Evolutionary conservation across 2,329 filamentous ascomycete genomes (phyloP).

Genomic region (Talaromyces sp.): DNA sequence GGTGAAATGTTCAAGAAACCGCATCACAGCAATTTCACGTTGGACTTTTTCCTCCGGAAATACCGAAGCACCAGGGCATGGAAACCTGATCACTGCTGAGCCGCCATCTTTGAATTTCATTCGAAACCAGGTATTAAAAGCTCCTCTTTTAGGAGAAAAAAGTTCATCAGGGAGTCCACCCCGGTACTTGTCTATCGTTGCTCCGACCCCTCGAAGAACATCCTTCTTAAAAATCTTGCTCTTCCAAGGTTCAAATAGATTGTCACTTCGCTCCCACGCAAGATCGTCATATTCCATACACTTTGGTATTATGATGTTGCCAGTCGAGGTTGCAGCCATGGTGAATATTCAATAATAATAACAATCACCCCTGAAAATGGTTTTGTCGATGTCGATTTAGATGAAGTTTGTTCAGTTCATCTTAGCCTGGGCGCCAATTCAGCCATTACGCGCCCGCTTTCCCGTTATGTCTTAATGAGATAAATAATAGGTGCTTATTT

Average conservation of each 20-base stretch:
- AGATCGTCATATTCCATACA: conserved; percentile 22
- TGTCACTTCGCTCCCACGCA: conserved; percentile 19
- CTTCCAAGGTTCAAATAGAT: conserved; percentile 20
- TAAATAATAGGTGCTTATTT: too few species aligned
- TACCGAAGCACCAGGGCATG: conserved; percentile 21
- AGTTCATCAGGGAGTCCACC: conserved; percentile 17
- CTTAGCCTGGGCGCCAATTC: too few species aligned
- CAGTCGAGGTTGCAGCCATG: too few species aligned
- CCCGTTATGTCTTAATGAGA: too few species aligned
- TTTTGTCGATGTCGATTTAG: too few species aligned
- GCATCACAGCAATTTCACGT: conserved; percentile 23
- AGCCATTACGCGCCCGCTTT: too few species aligned
- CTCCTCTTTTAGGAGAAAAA: conserved; percentile 21
- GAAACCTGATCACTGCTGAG: conserved; percentile 25
- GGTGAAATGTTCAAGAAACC: conserved; percentile 22
- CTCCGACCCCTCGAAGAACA: conserved; percentile 22
- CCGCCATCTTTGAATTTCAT: conserved; percentile 22
- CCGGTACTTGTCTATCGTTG: conserved; percentile 12
- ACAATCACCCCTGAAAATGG: too few species aligned
- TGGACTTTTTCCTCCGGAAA: conserved; percentile 26
- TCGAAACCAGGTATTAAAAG: conserved; percentile 28
- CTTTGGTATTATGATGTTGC: too few species aligned
- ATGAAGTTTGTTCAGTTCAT: too few species aligned
- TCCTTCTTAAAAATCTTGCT: conserved; percentile 17
- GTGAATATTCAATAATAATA: too few species aligned